Conservation (phyloP, 768 basidiomycete species). For the Mycena haematopus region DNA sequence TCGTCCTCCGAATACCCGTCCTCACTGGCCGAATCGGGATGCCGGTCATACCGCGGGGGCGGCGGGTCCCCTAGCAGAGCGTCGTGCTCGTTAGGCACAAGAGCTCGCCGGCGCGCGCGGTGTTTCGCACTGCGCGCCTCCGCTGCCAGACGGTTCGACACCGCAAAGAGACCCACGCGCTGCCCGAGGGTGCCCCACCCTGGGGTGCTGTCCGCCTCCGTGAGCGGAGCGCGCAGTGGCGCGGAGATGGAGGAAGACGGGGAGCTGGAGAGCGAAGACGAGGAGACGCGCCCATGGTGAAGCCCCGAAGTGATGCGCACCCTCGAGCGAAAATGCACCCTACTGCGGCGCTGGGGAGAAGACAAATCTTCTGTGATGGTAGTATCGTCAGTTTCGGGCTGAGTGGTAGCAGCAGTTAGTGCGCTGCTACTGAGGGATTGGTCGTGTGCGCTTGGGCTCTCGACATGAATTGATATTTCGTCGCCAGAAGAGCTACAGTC, state of each 20-base stretch:
- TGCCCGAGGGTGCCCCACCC: slow-evolving; percentile 69
- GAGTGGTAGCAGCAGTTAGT: slow-evolving; percentile 12
- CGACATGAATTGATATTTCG: slow-evolving; percentile 23
- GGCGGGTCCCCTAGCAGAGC: slow-evolving; percentile 39
- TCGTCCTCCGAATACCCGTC: slow-evolving; percentile 14
- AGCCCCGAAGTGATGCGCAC: slow-evolving; percentile 63
- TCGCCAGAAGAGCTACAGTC: slow-evolving; percentile 10
- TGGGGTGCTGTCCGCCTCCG: slow-evolving; percentile 47
- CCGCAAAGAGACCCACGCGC: slow-evolving; percentile 53
- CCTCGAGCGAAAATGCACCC: slow-evolving; percentile 60
- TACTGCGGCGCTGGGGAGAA: slow-evolving; percentile 27
- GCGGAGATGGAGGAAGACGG: slow-evolving; percentile 84
- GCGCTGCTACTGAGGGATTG: slow-evolving; percentile 27
- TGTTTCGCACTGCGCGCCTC: slow-evolving; percentile 30
- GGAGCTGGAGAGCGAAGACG: slow-evolving; percentile 60
- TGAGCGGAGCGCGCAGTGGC: slow-evolving; percentile 67
- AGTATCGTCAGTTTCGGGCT: slow-evolving; percentile 9
- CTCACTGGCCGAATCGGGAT: slow-evolving; percentile 34
- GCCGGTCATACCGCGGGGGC: slow-evolving; percentile 31
- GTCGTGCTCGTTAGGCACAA: slow-evolving; percentile 44
- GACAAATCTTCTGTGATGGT: slow-evolving; percentile 7
- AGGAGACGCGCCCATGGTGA: slow-evolving; percentile 45
- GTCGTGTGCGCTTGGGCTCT: slow-evolving; percentile 7
- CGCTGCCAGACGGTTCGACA: slow-evolving; percentile 31
- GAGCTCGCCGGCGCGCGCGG: slow-evolving; percentile 17